Evolutionary conservation across 306 rosid species (phyloP).

Genomic region (Albizia julibrissin): DNA sequence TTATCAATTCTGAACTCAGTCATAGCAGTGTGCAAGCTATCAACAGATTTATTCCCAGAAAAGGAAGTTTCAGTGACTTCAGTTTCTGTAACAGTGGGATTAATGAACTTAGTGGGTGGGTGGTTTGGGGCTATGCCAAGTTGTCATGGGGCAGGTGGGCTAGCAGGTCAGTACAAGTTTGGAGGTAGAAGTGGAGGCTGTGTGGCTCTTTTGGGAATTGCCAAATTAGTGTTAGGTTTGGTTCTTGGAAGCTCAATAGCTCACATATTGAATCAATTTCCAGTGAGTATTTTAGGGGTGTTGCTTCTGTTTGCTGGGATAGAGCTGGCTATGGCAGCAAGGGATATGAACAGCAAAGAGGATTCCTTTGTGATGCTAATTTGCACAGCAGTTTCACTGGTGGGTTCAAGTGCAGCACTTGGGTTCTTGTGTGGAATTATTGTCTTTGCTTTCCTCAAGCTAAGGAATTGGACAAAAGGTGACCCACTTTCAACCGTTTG

Average conservation of each 20-base stretch:
- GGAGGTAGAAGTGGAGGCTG: conserved; percentile 82
- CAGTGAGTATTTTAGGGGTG: conserved; percentile 67
- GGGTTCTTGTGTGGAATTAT: conserved; percentile 58
- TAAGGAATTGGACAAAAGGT: conserved; percentile 47
- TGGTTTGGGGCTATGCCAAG: conserved; percentile 87
- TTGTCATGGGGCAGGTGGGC: conserved; percentile 81
- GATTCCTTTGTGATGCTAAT: conserved; percentile 64
- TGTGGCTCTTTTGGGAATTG: conserved; percentile 64
- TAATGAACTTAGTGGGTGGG: conserved; percentile 65
- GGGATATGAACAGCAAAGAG: conserved; percentile 60
- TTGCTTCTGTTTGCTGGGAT: conserved; percentile 67
- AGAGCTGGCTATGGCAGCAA: conserved; percentile 67
- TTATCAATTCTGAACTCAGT: conserved; percentile 69
- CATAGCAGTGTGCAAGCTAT: conserved; percentile 63
- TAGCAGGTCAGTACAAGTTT: conserved; percentile 75
- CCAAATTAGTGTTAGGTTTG: conserved; percentile 57
- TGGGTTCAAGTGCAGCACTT: conserved; percentile 64
- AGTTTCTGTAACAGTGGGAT: conserved; percentile 63
- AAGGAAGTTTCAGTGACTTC: conserved; percentile 55
- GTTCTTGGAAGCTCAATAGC: conserved; percentile 61
- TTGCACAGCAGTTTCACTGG: conserved; percentile 56
- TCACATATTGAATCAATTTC: conserved; percentile 48
- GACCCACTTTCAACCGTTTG: conserved; percentile 31
- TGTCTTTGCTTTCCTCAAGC: conserved; percentile 42
- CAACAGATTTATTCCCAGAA: conserved; percentile 70